Conservation (phyloP, 1,284 basidiomycete genomes). For the Ustanciosporium gigantosporum region DNA sequence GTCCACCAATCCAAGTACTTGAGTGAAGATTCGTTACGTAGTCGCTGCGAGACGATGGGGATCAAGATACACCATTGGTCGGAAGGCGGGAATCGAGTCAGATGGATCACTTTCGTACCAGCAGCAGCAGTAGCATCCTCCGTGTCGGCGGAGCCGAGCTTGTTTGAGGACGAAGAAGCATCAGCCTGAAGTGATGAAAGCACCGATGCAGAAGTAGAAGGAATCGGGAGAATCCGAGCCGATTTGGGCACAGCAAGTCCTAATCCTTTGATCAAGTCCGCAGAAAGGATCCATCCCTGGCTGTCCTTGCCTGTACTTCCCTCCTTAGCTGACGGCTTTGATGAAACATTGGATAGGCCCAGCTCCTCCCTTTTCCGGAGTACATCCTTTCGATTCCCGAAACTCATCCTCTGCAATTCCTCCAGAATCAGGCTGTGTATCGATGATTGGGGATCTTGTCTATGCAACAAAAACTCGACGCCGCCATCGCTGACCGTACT, state of each 20-base stretch:
- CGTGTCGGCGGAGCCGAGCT: not conserved
- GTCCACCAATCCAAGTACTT: slow-evolving; percentile 32
- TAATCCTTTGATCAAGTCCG: not conserved
- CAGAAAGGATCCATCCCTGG: not conserved
- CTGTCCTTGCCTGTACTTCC: not conserved
- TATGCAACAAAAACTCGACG: not conserved
- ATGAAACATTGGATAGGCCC: too few species aligned
- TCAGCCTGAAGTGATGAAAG: too few species aligned
- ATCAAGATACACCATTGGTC: slow-evolving; percentile 12
- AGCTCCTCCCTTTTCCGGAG: not conserved
- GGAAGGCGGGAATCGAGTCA: slow-evolving; percentile 1
- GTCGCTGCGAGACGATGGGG: slow-evolving; percentile 10
- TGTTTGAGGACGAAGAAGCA: too few species aligned
- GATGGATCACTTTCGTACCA: not conserved
- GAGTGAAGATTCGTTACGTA: slow-evolving; percentile 31
- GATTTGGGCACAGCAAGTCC: not conserved
- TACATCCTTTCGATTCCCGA: not conserved
- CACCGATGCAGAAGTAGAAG: too few species aligned
- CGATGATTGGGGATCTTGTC: not conserved
- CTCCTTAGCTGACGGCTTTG: not conserved
- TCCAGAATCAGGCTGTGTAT: not conserved
- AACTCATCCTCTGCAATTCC: not conserved
- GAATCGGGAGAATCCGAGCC: too few species aligned
- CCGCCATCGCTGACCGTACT: not conserved
- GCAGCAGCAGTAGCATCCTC: not conserved